phyloP scores from a whole-genome alignment of 1,139 yeast species.

The Kodamaea alishanica region DNA sequence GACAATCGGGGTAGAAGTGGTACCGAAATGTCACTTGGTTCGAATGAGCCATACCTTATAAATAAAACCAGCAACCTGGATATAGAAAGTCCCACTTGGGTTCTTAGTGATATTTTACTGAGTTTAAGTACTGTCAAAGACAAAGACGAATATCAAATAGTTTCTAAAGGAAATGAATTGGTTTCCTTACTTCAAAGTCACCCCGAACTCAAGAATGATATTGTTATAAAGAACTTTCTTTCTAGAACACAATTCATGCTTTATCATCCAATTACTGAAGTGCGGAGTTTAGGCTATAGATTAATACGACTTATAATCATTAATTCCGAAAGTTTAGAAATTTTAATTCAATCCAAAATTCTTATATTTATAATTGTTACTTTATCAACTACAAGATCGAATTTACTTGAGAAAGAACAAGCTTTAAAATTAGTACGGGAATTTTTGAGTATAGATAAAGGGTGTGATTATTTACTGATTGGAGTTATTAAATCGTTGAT shows the following conservation, averaged over 20 bases:
- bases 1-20: too few relatives aligned
- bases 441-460: slow-evolving; percentile 56
- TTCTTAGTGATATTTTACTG: slow-evolving; percentile 32
- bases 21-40: too few relatives aligned
- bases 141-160: slow-evolving; percentile 44
- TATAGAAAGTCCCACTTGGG: slow-evolving; percentile 36
- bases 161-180: slow-evolving; percentile 61
- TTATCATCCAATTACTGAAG: slow-evolving; percentile 55
- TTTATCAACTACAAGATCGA: slow-evolving; percentile 51
- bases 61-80: neutral
- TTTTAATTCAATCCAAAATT: slow-evolving; percentile 47
- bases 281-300: slow-evolving; percentile 73
- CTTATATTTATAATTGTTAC: slow-evolving; percentile 65
- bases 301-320: slow-evolving; percentile 63
- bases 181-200: slow-evolving; percentile 53
- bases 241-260: slow-evolving; percentile 59
- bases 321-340: slow-evolving; percentile 48
- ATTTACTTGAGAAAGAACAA: slow-evolving; percentile 67
- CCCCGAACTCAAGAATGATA: slow-evolving; percentile 63
- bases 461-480: slow-evolving; percentile 53
- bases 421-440: slow-evolving; percentile 70
- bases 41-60: too few relatives aligned
- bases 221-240: slow-evolving; percentile 60
- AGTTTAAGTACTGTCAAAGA: slow-evolving; percentile 26
- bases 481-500: slow-evolving; percentile 73